Evolutionary conservation across 2,329 filamentous ascomycete species (phyloP).

Genomic region (Penicillium sclerotiorum): DNA sequence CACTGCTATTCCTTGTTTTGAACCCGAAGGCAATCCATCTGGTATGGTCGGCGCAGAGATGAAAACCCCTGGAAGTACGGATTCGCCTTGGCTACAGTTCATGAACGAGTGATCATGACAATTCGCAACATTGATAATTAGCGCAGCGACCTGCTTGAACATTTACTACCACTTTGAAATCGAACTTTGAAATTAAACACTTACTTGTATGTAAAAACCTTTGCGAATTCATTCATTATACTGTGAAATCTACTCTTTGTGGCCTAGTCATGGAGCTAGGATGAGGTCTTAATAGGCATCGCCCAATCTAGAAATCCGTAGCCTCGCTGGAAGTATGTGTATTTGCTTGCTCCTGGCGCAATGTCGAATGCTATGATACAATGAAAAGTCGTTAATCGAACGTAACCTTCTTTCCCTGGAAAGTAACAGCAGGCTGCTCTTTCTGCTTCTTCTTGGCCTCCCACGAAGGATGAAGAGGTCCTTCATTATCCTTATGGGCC

Average conservation of each 20-base stretch:
- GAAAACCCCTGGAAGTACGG: constrained; percentile 25
- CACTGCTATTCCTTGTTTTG: constrained; percentile 44
- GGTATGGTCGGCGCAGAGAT: constrained; percentile 25
- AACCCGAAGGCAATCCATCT: constrained; percentile 28
- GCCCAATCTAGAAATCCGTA: not conserved
- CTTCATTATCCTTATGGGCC: constrained; percentile 45
- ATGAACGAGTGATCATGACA: constrained; percentile 31
- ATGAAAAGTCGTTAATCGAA: constrained; percentile 54
- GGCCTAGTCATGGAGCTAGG: no score
- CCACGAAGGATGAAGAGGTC: constrained; percentile 66
- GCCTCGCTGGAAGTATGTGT: not conserved
- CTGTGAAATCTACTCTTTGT: no score
- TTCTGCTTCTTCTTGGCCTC: constrained; percentile 64
- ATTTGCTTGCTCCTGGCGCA: not conserved
- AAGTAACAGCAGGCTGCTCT: constrained; percentile 52
- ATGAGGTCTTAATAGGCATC: no score
- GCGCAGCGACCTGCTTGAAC: not conserved
- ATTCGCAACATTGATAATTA: constrained; percentile 6
- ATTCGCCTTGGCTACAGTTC: constrained; percentile 40
- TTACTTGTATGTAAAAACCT: no score
- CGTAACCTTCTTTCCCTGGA: constrained; percentile 63
- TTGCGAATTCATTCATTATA: no score
- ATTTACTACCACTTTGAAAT: constrained; percentile 1
- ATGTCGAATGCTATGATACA: not conserved
- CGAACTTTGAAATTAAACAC: no score